Evolutionary conservation across 1,139 yeast species (phyloP), one percentile per base, ranked within the genome.

Genomic region (Zygosaccharomyces sapae): DNA sequence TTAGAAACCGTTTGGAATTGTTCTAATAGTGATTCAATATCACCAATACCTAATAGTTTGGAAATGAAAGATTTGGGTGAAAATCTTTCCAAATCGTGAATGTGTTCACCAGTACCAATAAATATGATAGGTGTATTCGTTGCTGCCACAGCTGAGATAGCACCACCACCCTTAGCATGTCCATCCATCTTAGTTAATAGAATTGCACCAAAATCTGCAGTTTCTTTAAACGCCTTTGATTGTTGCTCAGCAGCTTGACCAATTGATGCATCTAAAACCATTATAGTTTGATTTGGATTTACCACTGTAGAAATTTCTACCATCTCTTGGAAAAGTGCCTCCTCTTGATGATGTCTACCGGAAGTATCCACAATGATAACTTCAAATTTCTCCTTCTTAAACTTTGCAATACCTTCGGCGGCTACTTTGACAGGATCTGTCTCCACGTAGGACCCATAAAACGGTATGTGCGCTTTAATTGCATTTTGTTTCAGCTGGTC

Each of bases 131-230:
- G 98, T 0, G 97, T 92, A 49, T 86, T 77, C 9, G 98, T 90
- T 1, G 97, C 95, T 0, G 98, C 98, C 46, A 92, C 97, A 0
- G 98, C 98, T 37, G 97, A 88, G 47, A 92, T 89, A 22, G 98
- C 98, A 74, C 98, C 98, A 71, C 98, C 98, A 66, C 98, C 98
- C 69, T 86, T 92, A 35, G 98, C 98, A 64, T 92, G 97, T 42
- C 98, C 98, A 68, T 92, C 98, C 95, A 92, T 84, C 68, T 92
- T 92, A 25, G 98, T 92, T 65, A 92, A 76, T 52, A 92, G 86
- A 55, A 92, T 92, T 22, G 97, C 90, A 61, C 98, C 98, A 63
- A 92, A 92, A 62, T 92, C 82, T 3, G 97, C 76, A 37, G 92
- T 80, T 47, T 89, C 97, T 68, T 92, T 92, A 72, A 92, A 92